Evolutionary conservation across 2,329 filamentous ascomycete species (phyloP).

Genomic region (Arthrobotrys sinensis): DNA sequence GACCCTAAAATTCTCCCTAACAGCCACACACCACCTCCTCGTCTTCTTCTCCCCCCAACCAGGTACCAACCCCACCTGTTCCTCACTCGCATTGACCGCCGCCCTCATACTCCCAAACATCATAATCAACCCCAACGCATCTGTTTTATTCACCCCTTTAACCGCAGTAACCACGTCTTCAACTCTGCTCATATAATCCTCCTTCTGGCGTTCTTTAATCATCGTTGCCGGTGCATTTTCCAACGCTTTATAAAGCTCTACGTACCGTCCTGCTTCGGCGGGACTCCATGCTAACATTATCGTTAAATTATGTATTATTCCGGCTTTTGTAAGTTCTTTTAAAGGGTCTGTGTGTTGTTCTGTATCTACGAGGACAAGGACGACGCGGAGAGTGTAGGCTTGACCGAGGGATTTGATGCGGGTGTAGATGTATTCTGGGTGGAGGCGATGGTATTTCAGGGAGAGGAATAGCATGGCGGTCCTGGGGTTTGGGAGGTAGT

Average conservation of each 20-base stretch:
- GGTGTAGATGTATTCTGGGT: slow-evolving; percentile 97
- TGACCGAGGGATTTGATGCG: slow-evolving; percentile 87
- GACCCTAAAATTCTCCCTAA: slow-evolving; percentile 56
- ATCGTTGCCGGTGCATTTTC: slow-evolving; percentile 86
- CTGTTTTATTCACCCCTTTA: slow-evolving; percentile 91
- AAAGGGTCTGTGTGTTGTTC: slow-evolving; percentile 84
- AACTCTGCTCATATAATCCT: slow-evolving; percentile 86
- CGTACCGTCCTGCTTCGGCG: slow-evolving; percentile 90
- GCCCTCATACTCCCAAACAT: slow-evolving; percentile 91
- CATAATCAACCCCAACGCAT: slow-evolving; percentile 89
- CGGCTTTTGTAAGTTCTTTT: slow-evolving; percentile 92
- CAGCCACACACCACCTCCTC: slow-evolving; percentile 72
- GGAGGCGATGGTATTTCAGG: slow-evolving; percentile 95
- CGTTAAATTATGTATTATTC: slow-evolving; percentile 91
- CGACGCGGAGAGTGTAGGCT: slow-evolving; percentile 88
- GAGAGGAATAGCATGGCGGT: slow-evolving; percentile 94
- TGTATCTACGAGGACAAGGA: slow-evolving; percentile 95
- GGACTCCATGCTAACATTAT: slow-evolving; percentile 94
- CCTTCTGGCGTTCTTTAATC: slow-evolving; percentile 87
- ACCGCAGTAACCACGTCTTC: slow-evolving; percentile 94
- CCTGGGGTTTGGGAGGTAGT: slow-evolving; percentile 88
- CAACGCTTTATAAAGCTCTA: slow-evolving; percentile 94
- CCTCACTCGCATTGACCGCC: slow-evolving; percentile 87
- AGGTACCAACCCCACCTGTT: slow-evolving; percentile 85
- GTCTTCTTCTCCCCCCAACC: slow-evolving; percentile 95